A percentile compares a stretch with the other conserved stretches of the same genome.
phyloP scores from a whole-genome alignment of 2,329 filamentous ascomycete genomes.

The Penicillium sp. region DNA sequence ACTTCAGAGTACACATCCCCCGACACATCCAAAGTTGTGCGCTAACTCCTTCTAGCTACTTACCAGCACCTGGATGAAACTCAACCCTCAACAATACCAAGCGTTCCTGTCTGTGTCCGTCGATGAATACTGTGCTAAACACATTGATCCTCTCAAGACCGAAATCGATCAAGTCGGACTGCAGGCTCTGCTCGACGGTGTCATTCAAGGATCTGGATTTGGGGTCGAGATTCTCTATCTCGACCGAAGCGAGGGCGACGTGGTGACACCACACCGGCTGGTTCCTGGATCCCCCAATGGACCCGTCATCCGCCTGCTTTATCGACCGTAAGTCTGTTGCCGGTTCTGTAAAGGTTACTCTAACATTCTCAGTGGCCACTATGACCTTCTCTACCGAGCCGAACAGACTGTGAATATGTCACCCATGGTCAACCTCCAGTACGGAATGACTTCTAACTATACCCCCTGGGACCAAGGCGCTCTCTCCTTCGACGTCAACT shows the following conservation, averaged over 20 bases:
- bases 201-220: slow-evolving; percentile 73
- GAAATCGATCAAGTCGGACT: slow-evolving; percentile 93
- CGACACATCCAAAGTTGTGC: neutral
- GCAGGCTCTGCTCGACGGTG: slow-evolving; percentile 66
- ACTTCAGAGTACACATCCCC: slow-evolving; percentile 56
- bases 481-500: slow-evolving; percentile 38
- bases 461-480: slow-evolving; percentile 35
- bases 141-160: slow-evolving; percentile 67
- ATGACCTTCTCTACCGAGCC: slow-evolving; percentile 82
- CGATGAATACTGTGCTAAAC: slow-evolving; percentile 62
- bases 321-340: slow-evolving; percentile 51
- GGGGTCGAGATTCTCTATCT: slow-evolving; percentile 86
- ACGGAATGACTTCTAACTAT: slow-evolving; percentile 38
- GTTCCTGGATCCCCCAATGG: slow-evolving; percentile 36
- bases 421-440: slow-evolving; percentile 40
- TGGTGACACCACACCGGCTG: slow-evolving; percentile 56
- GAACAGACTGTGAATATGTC: slow-evolving; percentile 40
- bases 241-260: slow-evolving; percentile 71
- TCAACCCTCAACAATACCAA: slow-evolving; percentile 62
- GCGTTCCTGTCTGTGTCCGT: slow-evolving; percentile 65
- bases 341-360: slow-evolving; percentile 2
- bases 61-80: slow-evolving; percentile 78
- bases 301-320: slow-evolving; percentile 64
- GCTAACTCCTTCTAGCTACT: slow-evolving; percentile 55
- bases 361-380: slow-evolving; percentile 61